Percentiles rank a stretch among this genome's conserved stretches.
These are phyloP conservation scores for Hyaloscypha variabilis DNA, from an alignment of 495 filamentous ascomycete genomes.

Conservation along the genomic window DNA sequence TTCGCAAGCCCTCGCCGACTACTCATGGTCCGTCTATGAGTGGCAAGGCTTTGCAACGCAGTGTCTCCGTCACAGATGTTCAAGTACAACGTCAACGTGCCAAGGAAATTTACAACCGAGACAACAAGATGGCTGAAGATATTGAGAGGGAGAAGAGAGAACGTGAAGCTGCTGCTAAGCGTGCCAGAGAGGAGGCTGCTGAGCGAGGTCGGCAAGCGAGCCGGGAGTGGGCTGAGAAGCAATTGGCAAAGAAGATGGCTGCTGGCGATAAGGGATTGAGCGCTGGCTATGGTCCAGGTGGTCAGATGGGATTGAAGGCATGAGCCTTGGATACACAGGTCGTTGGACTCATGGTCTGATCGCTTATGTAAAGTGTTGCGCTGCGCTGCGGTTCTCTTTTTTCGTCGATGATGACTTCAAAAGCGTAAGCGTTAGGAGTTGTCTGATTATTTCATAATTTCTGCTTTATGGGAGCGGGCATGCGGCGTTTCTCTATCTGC, in stretches of 20 bases:
- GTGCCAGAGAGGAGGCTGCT: conserved; percentile 63
- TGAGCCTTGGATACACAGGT: background rate
- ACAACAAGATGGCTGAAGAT: conserved; percentile 49
- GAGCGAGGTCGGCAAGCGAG: conserved; percentile 64
- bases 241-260: conserved; percentile 46
- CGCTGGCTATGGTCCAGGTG: conserved; percentile 27
- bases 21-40: conserved; percentile 42
- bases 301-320: conserved; percentile 29
- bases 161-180: conserved; percentile 58
- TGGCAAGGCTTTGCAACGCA: conserved; percentile 39
- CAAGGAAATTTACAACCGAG: conserved; percentile 63
- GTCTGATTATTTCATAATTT: background rate
- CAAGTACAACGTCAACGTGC: conserved; percentile 55
- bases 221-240: conserved; percentile 72
- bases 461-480: background rate
- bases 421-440: conserved; percentile 8
- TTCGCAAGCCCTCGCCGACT: conserved; percentile 38
- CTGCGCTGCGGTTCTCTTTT: background rate
- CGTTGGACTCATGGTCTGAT: background rate
- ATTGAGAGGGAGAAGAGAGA: conserved; percentile 55
- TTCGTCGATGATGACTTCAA: background rate
- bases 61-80: conserved; percentile 49
- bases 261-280: conserved; percentile 25
- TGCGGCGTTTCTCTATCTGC: background rate
- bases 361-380: background rate